Base-by-base conservation (phyloP, 192 early-diverging fungal species). In the Coemansia sp. region DNA sequence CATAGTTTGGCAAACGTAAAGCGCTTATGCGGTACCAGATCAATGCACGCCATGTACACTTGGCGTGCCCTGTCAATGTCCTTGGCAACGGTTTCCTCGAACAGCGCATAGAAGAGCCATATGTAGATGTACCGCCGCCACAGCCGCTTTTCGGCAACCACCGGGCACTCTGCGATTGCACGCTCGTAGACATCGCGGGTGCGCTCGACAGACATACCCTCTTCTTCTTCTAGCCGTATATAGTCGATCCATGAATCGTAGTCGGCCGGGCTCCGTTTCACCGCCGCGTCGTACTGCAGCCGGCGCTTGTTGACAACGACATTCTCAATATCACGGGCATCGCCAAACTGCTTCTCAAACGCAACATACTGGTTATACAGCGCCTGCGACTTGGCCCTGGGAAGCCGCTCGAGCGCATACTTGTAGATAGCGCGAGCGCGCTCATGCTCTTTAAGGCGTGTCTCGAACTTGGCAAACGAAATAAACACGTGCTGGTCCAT, bases 211-310 rank as follows among this genome's bases (percentile, higher is more conserved):
- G 93, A 87, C 15, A 89, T 90, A 38, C 63, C 66, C 1, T 86
- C 78, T 0, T 84, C 76, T 64, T 98, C 98, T 63, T 99, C 98
- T 16, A 99, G 78, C 58, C 90, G 83, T 20, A 87, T 88, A 73
- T 96, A 98, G 76, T 98, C 98, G 60, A 99, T 94, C 98, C 98
- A 99, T n/a, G 91, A 81, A 61, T 99, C 98, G 72, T 98, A 98
- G 72, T 99, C 97, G 21, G 89, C 86, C n/a, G 93, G 85, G 64
- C 93, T 94, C 5, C 48, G 52, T 46, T 75, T 83, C 21, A 93
- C 71, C 26, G 85, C 83, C 60, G 91, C 88, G 69, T 97, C 95
- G 79, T 99, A 99, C 59, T 95, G 89, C 38, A 92, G 78, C 20
- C 98, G 84, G 35, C 98, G 85, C 81, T 97, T 98, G 39, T 86